Conservation (phyloP, 352 stramenopile species). For the Aphanomyces astaci region DNA sequence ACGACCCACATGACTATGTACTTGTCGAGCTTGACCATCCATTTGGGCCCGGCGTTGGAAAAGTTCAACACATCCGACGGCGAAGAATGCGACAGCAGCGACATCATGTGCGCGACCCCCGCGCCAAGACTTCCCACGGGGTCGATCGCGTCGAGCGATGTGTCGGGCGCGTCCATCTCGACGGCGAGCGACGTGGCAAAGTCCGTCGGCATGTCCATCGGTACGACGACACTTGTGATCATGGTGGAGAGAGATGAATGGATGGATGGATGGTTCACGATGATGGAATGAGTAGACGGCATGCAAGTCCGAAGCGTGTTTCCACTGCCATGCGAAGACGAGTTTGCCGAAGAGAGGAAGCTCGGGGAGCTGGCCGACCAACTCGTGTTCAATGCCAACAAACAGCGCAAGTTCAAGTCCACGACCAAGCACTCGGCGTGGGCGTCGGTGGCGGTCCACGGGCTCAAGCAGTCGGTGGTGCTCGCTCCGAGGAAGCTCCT, state of each 20-base stretch:
- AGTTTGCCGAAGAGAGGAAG: conserved; percentile 68
- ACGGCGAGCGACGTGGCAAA: not conserved
- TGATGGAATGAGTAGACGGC: not conserved
- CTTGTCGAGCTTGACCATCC: not conserved
- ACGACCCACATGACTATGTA: not conserved
- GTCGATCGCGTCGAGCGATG: not conserved
- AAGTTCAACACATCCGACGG: not conserved
- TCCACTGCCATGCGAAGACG: conserved; percentile 69
- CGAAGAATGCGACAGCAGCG: not conserved
- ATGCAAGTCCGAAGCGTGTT: conserved; percentile 42
- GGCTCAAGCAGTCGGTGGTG: conserved; percentile 13
- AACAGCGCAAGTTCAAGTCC: not conserved
- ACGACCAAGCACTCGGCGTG: not conserved
- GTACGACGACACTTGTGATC: not conserved
- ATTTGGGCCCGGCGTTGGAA: not conserved
- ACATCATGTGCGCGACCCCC: not conserved
- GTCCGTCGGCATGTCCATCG: not conserved
- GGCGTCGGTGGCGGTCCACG: not conserved
- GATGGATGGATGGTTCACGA: not conserved
- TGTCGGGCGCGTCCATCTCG: not conserved
- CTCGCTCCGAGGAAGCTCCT: conserved; percentile 6
- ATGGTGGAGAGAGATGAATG: not conserved
- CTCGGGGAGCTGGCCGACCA: conserved; percentile 69
- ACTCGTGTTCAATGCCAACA: conserved; percentile 23
- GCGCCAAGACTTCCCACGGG: not conserved